phyloP scores from a whole-genome alignment of 805 yeast species.

The Zygotorulaspora florentina region DNA sequence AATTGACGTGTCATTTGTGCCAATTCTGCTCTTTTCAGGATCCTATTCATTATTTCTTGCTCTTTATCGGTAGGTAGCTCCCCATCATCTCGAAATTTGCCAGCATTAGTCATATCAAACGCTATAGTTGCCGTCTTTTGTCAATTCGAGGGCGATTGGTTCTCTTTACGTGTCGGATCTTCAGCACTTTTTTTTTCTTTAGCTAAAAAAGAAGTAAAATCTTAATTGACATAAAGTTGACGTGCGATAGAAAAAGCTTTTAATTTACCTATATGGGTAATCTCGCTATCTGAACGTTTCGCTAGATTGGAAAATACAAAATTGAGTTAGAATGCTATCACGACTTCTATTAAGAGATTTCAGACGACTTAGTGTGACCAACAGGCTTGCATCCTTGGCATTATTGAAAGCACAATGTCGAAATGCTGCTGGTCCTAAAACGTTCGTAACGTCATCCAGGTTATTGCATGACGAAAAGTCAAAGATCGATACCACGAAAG shows the following conservation, averaged over 20 bases:
- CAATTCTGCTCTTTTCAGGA: conserved; percentile 34
- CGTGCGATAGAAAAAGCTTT: background rate
- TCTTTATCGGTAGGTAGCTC: conserved; percentile 29
- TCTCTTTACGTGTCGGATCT: conserved; percentile 7
- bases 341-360: background rate
- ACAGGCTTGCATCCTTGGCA: background rate
- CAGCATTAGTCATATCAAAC: conserved; percentile 4
- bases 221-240: background rate
- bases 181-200: conserved; percentile 1
- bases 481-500: background rate
- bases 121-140: conserved; percentile 1
- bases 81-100: conserved; percentile 1
- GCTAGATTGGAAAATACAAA: background rate
- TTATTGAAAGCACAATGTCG: background rate
- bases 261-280: conserved; percentile 8
- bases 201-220: background rate
- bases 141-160: background rate
- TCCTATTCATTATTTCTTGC: conserved; percentile 31
- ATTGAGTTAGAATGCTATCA: conserved; percentile 1
- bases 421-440: background rate
- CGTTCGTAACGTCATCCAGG: conserved; percentile 1
- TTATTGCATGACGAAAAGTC: background rate
- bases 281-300: background rate
- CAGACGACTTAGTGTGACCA: background rate
- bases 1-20: conserved; percentile 36